Evolutionary conservation across 331 rosid genomes (phyloP).

Genomic region (Erythrophleum ivorense): DNA sequence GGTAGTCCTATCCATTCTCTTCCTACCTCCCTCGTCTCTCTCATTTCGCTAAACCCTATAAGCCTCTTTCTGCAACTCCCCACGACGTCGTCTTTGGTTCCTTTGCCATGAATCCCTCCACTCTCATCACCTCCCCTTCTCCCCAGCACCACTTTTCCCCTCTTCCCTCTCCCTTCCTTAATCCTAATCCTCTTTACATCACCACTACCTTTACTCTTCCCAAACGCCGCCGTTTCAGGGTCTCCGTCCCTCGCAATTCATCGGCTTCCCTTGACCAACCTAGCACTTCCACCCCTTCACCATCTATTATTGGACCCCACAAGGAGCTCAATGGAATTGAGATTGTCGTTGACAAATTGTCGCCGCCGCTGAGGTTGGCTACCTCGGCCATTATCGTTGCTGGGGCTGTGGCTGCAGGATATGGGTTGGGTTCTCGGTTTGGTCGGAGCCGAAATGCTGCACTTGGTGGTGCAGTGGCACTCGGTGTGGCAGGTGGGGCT

Average conservation of each 20-base stretch:
- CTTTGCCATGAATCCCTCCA: constrained; percentile 70
- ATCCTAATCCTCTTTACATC: constrained; percentile 48
- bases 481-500: constrained; percentile 80
- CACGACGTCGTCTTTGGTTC: constrained; percentile 50
- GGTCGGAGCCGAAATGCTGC: constrained; percentile 68
- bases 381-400: constrained; percentile 77
- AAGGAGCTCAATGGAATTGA: constrained; percentile 85
- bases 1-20: not conserved
- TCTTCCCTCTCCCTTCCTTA: constrained; percentile 52
- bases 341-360: constrained; percentile 62
- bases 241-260: constrained; percentile 66
- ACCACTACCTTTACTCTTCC: constrained; percentile 33
- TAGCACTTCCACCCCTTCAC: constrained; percentile 30
- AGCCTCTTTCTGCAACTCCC: constrained; percentile 12
- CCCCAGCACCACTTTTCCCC: constrained; percentile 45
- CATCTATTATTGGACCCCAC: constrained; percentile 34
- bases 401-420: constrained; percentile 86
- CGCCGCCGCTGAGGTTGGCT: constrained; percentile 76
- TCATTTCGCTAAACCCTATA: constrained; percentile 24
- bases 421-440: constrained; percentile 75
- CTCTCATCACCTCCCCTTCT: constrained; percentile 53
- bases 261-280: constrained; percentile 39
- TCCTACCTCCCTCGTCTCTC: not conserved
- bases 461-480: constrained; percentile 80
- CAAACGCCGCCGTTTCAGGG: constrained; percentile 71